A percentile compares a stretch with the other conserved stretches of the same genome.
phyloP scores from a whole-genome alignment of 1,139 yeast genomes.

The Tardiomyces blankii region DNA sequence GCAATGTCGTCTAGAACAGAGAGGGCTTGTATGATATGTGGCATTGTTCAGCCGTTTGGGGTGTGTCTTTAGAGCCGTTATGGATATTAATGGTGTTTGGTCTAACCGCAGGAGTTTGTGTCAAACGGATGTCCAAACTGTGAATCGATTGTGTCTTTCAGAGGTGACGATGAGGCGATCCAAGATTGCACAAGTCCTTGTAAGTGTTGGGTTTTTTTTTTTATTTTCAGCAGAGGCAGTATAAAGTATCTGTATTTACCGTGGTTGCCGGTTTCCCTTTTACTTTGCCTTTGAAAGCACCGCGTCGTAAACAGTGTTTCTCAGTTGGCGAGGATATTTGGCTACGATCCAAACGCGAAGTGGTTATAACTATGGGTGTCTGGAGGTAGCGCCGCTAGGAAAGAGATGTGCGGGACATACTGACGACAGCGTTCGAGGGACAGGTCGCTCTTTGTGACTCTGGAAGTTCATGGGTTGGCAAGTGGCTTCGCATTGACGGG shows the following conservation, averaged over 20 bases:
- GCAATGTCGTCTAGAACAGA: constrained; percentile 64
- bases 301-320: no score
- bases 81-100: no score
- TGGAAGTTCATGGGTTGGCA: constrained; percentile 88
- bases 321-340: no score
- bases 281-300: no score
- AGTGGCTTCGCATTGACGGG: constrained; percentile 89
- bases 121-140: constrained; percentile 96
- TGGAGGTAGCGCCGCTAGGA: no score
- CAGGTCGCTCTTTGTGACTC: constrained; percentile 85
- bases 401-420: no score
- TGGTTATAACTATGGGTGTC: no score
- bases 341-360: no score
- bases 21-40: constrained; percentile 97
- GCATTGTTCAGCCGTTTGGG: constrained; percentile 68
- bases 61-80: constrained; percentile 29
- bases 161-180: constrained; percentile 73
- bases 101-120: constrained; percentile 41
- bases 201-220: no score
- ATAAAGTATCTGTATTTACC: no score
- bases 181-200: constrained; percentile 91
- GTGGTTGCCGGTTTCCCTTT: background rate
- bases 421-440: constrained; percentile 64
- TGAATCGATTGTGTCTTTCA: constrained; percentile 70
- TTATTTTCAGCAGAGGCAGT: no score